These are phyloP conservation scores for Aspergillus campestris DNA, from an alignment of 495 filamentous ascomycete genomes.

Conservation along the genomic window DNA sequence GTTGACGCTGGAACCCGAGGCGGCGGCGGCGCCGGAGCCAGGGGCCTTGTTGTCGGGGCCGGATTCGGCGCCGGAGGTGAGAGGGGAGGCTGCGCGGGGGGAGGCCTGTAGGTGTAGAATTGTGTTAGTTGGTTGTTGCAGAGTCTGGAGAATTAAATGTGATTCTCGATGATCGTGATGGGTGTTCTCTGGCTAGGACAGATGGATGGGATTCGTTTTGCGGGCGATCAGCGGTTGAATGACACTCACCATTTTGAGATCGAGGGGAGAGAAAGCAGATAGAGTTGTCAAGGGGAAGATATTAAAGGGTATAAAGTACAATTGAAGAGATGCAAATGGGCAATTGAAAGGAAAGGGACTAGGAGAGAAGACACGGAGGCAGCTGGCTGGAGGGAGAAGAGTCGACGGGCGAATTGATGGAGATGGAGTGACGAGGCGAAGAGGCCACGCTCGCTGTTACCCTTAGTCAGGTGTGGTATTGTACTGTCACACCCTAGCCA, in stretches of 20 bases:
- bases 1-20: constrained; percentile 55
- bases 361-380: constrained; percentile 2
- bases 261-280: constrained; percentile 8
- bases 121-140: constrained; percentile 1
- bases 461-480: constrained; percentile 11
- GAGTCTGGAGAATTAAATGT: not conserved
- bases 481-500: constrained; percentile 11
- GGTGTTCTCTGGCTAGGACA: not conserved
- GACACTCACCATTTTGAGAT: constrained; percentile 32
- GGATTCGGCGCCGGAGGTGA: constrained; percentile 43
- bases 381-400: constrained; percentile 5
- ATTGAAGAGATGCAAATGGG: not conserved
- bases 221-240: constrained; percentile 5
- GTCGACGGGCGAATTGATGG: constrained; percentile 5
- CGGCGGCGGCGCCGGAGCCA: constrained; percentile 56
- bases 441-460: constrained; percentile 42
- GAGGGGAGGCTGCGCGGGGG: constrained; percentile 39
- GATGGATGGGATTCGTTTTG: too few species aligned
- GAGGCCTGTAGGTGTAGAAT: constrained; percentile 25
- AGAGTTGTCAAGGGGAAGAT: constrained; percentile 3
- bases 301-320: not conserved
- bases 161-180: constrained; percentile 1
- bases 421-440: constrained; percentile 12
- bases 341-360: constrained; percentile 3
- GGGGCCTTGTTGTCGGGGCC: constrained; percentile 54